A percentile compares a stretch with the other conserved stretches of the same genome.
These are phyloP conservation scores for Ochetophila trinervis DNA, from an alignment of 306 rosid species.

Conservation along the genomic window DNA sequence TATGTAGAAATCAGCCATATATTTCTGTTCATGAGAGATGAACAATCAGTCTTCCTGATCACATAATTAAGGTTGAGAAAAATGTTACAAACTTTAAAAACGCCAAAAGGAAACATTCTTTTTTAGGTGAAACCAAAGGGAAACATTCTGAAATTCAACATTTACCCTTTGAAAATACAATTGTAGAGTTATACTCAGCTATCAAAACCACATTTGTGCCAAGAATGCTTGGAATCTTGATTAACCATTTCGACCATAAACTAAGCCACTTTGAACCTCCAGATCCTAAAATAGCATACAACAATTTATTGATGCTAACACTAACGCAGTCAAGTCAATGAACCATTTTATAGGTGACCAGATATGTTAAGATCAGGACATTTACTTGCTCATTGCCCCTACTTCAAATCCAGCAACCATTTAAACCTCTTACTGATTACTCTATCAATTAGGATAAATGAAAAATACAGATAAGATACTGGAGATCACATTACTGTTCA, in stretches of 20 bases:
- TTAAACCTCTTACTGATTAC: not conserved
- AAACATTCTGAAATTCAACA: not conserved
- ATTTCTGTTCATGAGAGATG: constrained; percentile 56
- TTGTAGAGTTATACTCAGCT: not conserved
- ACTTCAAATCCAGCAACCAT: not conserved
- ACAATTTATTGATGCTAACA: not conserved
- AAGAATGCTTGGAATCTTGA: not conserved
- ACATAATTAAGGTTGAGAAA: not conserved
- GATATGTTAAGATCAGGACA: not conserved
- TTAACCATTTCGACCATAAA: not conserved
- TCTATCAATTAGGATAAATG: not conserved
- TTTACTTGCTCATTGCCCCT: not conserved
- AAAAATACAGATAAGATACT: not conserved
- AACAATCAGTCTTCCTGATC: constrained; percentile 14
- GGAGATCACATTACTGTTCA: not conserved
- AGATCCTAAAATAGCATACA: not conserved
- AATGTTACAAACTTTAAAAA: not conserved
- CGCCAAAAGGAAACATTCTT: not conserved
- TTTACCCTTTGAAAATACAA: not conserved
- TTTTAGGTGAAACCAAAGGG: no score
- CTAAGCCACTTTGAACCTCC: not conserved
- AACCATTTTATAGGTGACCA: no score
- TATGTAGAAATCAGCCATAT: constrained; percentile 83
- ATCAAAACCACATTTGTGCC: not conserved
- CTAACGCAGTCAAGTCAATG: no score